These are phyloP conservation scores for Sclerotinia spermophila DNA, from an alignment of 2,329 filamentous ascomycete genomes.

Conservation along the genomic window DNA sequence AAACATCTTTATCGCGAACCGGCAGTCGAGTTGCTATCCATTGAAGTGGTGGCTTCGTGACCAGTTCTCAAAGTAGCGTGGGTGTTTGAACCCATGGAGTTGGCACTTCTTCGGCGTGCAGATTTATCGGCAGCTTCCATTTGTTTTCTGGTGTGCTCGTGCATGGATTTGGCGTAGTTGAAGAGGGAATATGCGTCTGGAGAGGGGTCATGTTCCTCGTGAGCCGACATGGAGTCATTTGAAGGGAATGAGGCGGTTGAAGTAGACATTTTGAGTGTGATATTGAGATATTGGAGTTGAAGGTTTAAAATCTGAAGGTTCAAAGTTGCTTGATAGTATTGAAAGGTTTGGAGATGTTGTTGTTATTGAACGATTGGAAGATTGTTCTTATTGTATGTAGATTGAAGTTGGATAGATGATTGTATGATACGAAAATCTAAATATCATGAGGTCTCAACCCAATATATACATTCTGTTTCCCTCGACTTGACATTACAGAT, in stretches of 20 bases:
- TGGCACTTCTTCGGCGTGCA: constrained; percentile 35
- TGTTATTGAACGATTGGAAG: not conserved
- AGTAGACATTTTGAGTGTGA: constrained; percentile 8
- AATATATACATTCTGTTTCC: constrained; percentile 2
- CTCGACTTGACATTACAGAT: not conserved
- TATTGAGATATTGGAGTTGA: not conserved
- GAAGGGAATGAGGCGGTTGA: not conserved
- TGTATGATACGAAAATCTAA: not conserved
- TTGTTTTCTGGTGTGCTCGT: constrained; percentile 61
- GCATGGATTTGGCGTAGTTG: constrained; percentile 58
- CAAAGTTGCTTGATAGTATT: not conserved
- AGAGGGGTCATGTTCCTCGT: not conserved
- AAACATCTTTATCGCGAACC: not conserved
- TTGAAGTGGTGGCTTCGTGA: not conserved
- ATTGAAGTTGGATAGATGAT: not conserved
- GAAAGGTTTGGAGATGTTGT: not conserved
- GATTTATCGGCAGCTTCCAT: constrained; percentile 56
- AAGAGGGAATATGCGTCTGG: constrained; percentile 25
- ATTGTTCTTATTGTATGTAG: not conserved
- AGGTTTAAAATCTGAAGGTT: not conserved
- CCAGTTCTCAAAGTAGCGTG: constrained; percentile 20
- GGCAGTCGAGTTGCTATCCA: not conserved
- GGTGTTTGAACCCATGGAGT: constrained; percentile 17
- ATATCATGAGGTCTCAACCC: not conserved
- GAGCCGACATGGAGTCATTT: not conserved